Evolutionary conservation across 2,329 filamentous ascomycete genomes (phyloP).

Genomic region (Dryadomyces sulphureus): DNA sequence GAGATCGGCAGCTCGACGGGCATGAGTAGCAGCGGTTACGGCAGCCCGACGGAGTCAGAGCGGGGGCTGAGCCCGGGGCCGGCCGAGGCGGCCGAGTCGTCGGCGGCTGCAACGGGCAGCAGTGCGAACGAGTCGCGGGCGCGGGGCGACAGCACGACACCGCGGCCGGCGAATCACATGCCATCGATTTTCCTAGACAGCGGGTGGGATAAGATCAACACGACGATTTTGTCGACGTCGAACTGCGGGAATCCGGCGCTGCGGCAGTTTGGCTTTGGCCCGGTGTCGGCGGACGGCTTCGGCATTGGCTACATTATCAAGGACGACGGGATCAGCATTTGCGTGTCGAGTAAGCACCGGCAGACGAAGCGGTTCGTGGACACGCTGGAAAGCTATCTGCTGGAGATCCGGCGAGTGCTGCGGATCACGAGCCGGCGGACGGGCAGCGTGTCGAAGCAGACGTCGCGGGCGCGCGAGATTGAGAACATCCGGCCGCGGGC

Average conservation of each 20-base stretch:
- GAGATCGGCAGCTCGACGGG: slow-evolving; percentile 35
- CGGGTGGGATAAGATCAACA: slow-evolving; percentile 93
- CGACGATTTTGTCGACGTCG: slow-evolving; percentile 86
- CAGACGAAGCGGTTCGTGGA: slow-evolving; percentile 87
- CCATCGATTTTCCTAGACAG: slow-evolving; percentile 74
- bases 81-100: too few species aligned
- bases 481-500: slow-evolving; percentile 25
- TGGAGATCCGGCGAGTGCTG: slow-evolving; percentile 78
- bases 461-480: slow-evolving; percentile 37
- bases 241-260: slow-evolving; percentile 96
- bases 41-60: slow-evolving; percentile 18
- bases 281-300: slow-evolving; percentile 85
- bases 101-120: slow-evolving; percentile 14
- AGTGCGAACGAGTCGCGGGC: neutral
- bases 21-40: slow-evolving; percentile 12
- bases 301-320: slow-evolving; percentile 99
- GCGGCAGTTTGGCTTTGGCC: slow-evolving; percentile 91
- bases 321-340: slow-evolving; percentile 78
- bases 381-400: slow-evolving; percentile 74
- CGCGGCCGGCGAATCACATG: slow-evolving; percentile 22
- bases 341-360: slow-evolving; percentile 81
- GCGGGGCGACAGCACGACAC: slow-evolving; percentile 12
- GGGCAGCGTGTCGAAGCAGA: slow-evolving; percentile 24
- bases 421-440: slow-evolving; percentile 43
- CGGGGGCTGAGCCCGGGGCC: slow-evolving; percentile 45